Conservation (phyloP, 2,329 filamentous ascomycete genomes). For the Didymellaceae sp. region DNA sequence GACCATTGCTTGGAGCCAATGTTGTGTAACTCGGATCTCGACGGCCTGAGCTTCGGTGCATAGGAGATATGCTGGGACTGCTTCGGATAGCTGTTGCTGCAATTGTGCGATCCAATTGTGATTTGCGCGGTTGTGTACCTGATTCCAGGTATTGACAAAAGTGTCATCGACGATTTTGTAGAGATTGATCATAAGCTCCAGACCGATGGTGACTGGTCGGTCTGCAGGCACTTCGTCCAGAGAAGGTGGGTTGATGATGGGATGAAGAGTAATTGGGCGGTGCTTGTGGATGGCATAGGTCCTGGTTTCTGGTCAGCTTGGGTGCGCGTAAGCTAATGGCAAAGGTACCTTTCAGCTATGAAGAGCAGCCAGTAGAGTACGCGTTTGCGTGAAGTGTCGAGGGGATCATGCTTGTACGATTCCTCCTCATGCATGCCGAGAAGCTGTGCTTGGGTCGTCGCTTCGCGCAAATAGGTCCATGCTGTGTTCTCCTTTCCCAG, state of each 20-base stretch:
- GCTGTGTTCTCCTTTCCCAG: slow-evolving; percentile 67
- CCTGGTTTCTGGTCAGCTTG: slow-evolving; percentile 46
- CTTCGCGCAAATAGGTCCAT: slow-evolving; percentile 68
- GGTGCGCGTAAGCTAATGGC: background rate
- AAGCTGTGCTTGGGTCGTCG: slow-evolving; percentile 65
- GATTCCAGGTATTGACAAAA: slow-evolving; percentile 70
- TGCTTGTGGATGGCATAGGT: slow-evolving; percentile 69
- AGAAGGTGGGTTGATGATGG: slow-evolving; percentile 63
- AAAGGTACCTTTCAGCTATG: slow-evolving; percentile 62
- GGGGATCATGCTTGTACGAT: slow-evolving; percentile 58
- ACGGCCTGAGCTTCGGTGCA: slow-evolving; percentile 71
- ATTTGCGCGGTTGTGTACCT: slow-evolving; percentile 56
- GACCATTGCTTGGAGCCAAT: slow-evolving; percentile 74
- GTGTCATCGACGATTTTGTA: slow-evolving; percentile 69
- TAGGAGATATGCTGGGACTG: slow-evolving; percentile 63
- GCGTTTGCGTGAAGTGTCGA: slow-evolving; percentile 62
- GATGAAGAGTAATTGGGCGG: slow-evolving; percentile 66
- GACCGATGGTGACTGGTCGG: slow-evolving; percentile 62
- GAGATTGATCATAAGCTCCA: slow-evolving; percentile 65
- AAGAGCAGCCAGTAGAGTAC: slow-evolving; percentile 69
- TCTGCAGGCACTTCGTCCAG: slow-evolving; percentile 60
- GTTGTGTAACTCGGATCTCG: slow-evolving; percentile 72
- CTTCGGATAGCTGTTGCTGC: slow-evolving; percentile 59
- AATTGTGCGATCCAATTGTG: slow-evolving; percentile 56
- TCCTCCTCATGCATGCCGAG: slow-evolving; percentile 66